Evolutionary conservation across 2,329 filamentous ascomycete species (phyloP), one percentile per base, ranked within the genome.

Genomic region (Paraconiothyrium brasiliense): DNA sequence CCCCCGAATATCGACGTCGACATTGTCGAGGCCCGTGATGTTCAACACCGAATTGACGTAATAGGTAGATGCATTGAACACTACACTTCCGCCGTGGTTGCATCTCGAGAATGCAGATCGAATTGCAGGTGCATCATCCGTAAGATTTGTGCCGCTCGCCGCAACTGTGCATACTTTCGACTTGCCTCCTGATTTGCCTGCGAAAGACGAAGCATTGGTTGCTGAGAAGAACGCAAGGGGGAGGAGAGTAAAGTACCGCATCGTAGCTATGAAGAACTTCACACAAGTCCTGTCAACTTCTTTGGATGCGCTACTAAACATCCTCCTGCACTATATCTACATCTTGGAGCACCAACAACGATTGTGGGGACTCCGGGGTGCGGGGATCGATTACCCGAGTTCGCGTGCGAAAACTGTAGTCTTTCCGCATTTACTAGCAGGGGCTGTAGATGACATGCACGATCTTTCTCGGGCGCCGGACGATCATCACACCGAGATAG

Each of bases 101-200:
- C 72, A 75, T 34, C 67, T 58, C 13, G 57, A 54, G 55, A 75
- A 75, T 1, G 72, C 72, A 34, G 66, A 56, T 22, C 62, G 59
- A n/a, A 75, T 75, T 3, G 71, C 72, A 10, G 71, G 70, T 7
- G 69, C 64, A 61, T 73, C 71, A 22, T 73, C 69, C 10, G 67
- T 70, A n/a, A 20, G 20, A 22, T 68, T 68, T 6, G 65, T 66
- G 7, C 69, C 69, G 50, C 67, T 63, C 8, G 62, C 55, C 54
- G 63, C 48, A 39, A 70, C 37, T 16, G 51, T 62, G 34, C 69
- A 71, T 27, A 63, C 68, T 52, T 67, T 68, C 7, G 9, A 3
- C 24, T 22, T 32, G 46, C 6, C 11, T 32, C 24, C 46, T 8
- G 9, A 5, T 16, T 22, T 32, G 46, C 14, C 24, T 48, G 11